phyloP scores from a whole-genome alignment of 805 yeast genomes.

The Priceomyces carsonii region DNA sequence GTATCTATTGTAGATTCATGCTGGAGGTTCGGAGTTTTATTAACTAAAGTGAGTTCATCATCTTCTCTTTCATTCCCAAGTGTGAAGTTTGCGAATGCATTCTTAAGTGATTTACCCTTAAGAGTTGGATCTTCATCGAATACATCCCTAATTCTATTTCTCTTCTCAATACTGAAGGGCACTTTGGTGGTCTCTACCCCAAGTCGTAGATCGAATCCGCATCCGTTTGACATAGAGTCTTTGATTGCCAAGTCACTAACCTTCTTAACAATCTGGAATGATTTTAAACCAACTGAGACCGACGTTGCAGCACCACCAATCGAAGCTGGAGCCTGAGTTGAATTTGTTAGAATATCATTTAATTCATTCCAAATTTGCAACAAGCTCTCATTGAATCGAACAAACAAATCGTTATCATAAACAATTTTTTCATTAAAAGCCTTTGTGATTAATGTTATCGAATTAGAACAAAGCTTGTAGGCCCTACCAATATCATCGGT shows the following conservation, averaged over 20 bases:
- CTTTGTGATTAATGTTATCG: constrained; percentile 31
- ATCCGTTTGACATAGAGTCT: constrained; percentile 15
- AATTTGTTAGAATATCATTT: constrained; percentile 11
- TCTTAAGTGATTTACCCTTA: constrained; percentile 2
- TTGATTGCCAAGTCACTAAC: background rate
- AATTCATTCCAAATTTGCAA: constrained; percentile 28
- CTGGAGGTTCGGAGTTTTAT: constrained; percentile 9
- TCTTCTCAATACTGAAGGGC: constrained; percentile 34
- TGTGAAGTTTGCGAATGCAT: background rate
- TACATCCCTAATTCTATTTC: constrained; percentile 30
- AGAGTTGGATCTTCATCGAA: background rate
- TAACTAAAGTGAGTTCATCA: constrained; percentile 16
- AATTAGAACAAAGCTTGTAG: constrained; percentile 41
- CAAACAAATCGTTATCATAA: constrained; percentile 26
- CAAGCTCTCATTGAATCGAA: constrained; percentile 22
- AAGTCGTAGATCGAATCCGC: constrained; percentile 33
- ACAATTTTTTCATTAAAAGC: constrained; percentile 40
- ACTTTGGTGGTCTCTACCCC: constrained; percentile 25
- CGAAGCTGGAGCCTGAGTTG: constrained; percentile 1
- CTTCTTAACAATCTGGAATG: constrained; percentile 16
- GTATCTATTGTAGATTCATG: background rate
- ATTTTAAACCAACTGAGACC: constrained; percentile 15
- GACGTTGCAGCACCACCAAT: background rate
- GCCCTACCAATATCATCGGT: constrained; percentile 29
- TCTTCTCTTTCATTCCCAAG: constrained; percentile 8